Conservation (phyloP, 768 basidiomycete genomes). For the Amanita phalloides region DNA sequence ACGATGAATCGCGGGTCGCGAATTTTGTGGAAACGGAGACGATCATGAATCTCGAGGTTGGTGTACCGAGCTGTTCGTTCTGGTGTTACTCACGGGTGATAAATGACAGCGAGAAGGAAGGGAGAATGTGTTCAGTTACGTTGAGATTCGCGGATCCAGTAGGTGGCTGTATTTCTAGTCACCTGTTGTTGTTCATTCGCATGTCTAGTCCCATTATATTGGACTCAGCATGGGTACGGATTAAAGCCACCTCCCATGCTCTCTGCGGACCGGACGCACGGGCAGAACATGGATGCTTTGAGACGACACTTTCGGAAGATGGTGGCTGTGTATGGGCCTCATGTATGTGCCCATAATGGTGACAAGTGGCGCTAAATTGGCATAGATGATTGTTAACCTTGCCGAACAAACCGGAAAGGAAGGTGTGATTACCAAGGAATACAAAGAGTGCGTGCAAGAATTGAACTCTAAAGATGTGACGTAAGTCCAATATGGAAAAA, state of each 20-base stretch:
- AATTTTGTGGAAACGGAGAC: constrained; percentile 97
- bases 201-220: constrained; percentile 76
- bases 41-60: constrained; percentile 71
- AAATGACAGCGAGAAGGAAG: constrained; percentile 54
- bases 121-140: constrained; percentile 75
- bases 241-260: constrained; percentile 83
- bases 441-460: constrained; percentile 55
- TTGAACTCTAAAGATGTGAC: constrained; percentile 41
- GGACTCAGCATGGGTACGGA: constrained; percentile 82
- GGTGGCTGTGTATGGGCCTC: constrained; percentile 62
- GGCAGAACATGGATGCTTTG: constrained; percentile 61
- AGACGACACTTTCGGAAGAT: constrained; percentile 65
- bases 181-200: constrained; percentile 8
- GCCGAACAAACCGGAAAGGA: constrained; percentile 91
- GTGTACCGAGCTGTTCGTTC: constrained; percentile 8
- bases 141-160: constrained; percentile 92
- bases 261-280: constrained; percentile 59
- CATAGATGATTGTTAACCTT: constrained; percentile 75
- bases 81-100: neutral
- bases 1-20: constrained; percentile 86
- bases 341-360: constrained; percentile 31
- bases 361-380: neutral
- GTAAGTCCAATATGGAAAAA: constrained; percentile 25
- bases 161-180: constrained; percentile 14
- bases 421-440: constrained; percentile 66